These are phyloP conservation scores for Teunomyces gatunensis DNA, from an alignment of 805 yeast species.

Conservation along the genomic window DNA sequence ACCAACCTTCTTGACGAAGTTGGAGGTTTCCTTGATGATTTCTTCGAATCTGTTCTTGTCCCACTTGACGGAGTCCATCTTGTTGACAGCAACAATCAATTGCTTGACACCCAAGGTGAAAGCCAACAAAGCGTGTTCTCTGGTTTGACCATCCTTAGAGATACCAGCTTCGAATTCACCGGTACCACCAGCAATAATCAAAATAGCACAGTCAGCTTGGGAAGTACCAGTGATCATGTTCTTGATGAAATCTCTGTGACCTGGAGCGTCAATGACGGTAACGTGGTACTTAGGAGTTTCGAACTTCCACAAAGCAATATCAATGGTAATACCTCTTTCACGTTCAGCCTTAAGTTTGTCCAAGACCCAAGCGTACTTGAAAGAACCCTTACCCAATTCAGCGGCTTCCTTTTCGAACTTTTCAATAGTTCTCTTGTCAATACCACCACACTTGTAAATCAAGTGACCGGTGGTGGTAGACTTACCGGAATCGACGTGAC, in stretches of 20 bases:
- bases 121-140: slow-evolving; percentile 91
- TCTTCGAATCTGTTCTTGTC: slow-evolving; percentile 76
- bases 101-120: slow-evolving; percentile 86
- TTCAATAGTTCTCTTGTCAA: slow-evolving; percentile 97
- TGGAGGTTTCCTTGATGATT: slow-evolving; percentile 71
- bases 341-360: slow-evolving; percentile 96
- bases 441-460: slow-evolving; percentile 99
- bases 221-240: slow-evolving; percentile 95
- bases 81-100: slow-evolving; percentile 87
- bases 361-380: slow-evolving; percentile 97
- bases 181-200: slow-evolving; percentile 87
- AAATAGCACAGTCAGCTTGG: slow-evolving; percentile 89
- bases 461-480: slow-evolving; percentile 99
- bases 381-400: slow-evolving; percentile 95
- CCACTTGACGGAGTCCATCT: slow-evolving; percentile 90
- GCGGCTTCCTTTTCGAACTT: slow-evolving; percentile 98
- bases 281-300: slow-evolving; percentile 87
- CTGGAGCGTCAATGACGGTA: slow-evolving; percentile 93
- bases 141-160: slow-evolving; percentile 92
- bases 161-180: slow-evolving; percentile 97
- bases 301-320: slow-evolving; percentile 82
- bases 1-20: slow-evolving; percentile 84
- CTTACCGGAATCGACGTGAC: slow-evolving; percentile 98
- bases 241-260: slow-evolving; percentile 95
- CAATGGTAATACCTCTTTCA: slow-evolving; percentile 89